Percentiles rank a stretch among this genome's conserved stretches.
These are phyloP conservation scores for Zygosaccharomyces pseudobailii DNA, from an alignment of 1,139 yeast genomes.

Conservation along the genomic window DNA sequence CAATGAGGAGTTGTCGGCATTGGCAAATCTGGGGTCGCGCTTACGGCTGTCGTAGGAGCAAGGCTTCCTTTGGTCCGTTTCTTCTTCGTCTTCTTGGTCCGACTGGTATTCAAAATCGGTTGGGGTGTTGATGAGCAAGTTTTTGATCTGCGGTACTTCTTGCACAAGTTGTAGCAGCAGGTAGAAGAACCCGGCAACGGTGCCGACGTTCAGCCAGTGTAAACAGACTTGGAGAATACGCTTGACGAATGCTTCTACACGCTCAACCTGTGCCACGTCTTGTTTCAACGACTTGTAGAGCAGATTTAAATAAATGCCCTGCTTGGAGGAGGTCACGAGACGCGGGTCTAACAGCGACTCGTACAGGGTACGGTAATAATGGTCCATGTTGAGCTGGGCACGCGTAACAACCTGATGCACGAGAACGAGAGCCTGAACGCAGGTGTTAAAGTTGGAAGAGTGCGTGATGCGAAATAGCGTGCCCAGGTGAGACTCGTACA, in stretches of 20 bases:
- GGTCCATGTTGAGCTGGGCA: constrained; percentile 57
- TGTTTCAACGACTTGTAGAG: constrained; percentile 76
- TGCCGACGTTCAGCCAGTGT: constrained; percentile 86
- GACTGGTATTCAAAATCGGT: constrained; percentile 36
- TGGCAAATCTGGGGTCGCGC: constrained; percentile 85
- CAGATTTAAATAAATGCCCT: constrained; percentile 81
- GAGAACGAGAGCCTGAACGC: constrained; percentile 85
- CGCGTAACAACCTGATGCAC: constrained; percentile 67
- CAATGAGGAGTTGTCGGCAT: constrained; percentile 72
- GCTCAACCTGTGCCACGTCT: constrained; percentile 52
- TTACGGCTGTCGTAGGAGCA: constrained; percentile 73
- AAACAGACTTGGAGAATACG: constrained; percentile 80
- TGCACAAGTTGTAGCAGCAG: constrained; percentile 65
- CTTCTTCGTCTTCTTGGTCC: constrained; percentile 33
- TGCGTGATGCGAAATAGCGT: constrained; percentile 88
- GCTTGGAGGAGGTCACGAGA: constrained; percentile 77
- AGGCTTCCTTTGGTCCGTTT: constrained; percentile 11
- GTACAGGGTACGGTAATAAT: constrained; percentile 84
- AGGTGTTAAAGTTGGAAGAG: constrained; percentile 89
- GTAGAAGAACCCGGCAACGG: constrained; percentile 83
- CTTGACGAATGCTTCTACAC: constrained; percentile 88
- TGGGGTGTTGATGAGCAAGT: constrained; percentile 43
- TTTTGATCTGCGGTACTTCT: constrained; percentile 47
- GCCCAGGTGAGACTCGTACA: constrained; percentile 73
- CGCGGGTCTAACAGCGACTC: constrained; percentile 87